phyloP scores from a whole-genome alignment of 2,329 filamentous ascomycete genomes.

The Talaromyces funiculosus region DNA sequence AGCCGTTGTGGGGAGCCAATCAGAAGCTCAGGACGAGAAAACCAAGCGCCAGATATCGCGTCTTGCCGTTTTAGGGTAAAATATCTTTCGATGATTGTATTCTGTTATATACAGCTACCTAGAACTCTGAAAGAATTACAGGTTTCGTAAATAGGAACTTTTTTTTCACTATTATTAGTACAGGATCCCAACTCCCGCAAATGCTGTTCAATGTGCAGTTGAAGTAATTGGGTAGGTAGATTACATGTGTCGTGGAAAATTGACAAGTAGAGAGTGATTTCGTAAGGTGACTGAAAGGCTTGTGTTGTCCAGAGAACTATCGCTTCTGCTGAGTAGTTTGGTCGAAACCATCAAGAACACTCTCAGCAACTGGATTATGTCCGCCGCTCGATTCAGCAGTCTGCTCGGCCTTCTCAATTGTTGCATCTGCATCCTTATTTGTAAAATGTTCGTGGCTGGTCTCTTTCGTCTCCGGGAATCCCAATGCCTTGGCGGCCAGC shows the following conservation, averaged over 20 bases:
- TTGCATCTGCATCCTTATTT: constrained; percentile 11
- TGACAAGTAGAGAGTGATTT: not conserved
- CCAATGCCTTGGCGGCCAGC: constrained; percentile 43
- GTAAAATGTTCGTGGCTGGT: constrained; percentile 4
- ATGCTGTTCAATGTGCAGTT: constrained; percentile 5
- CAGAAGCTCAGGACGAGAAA: constrained; percentile 5
- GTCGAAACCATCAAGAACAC: constrained; percentile 47
- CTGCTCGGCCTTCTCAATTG: constrained; percentile 27
- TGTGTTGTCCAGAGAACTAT: constrained; percentile 15
- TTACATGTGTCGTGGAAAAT: constrained; percentile 1
- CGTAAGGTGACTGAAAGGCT: not conserved
- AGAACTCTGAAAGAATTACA: not conserved
- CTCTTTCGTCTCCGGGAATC: constrained; percentile 18
- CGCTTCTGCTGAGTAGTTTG: constrained; percentile 31
- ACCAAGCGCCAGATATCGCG: not conserved
- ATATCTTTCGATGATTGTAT: not conserved
- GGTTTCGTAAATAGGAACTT: constrained; percentile 1
- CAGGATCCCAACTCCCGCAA: constrained; percentile 11
- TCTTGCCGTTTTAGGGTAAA: not conserved
- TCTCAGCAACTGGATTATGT: constrained; percentile 41
- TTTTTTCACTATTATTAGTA: constrained; percentile 4
- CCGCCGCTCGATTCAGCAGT: constrained; percentile 19
- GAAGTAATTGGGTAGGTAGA: not conserved
- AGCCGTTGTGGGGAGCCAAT: not conserved
- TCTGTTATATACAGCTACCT: constrained; percentile 1